Evolutionary conservation across 192 early-diverging fungal species (phyloP), one percentile per base, ranked within the genome.

Genomic region (Backusella luteola): DNA sequence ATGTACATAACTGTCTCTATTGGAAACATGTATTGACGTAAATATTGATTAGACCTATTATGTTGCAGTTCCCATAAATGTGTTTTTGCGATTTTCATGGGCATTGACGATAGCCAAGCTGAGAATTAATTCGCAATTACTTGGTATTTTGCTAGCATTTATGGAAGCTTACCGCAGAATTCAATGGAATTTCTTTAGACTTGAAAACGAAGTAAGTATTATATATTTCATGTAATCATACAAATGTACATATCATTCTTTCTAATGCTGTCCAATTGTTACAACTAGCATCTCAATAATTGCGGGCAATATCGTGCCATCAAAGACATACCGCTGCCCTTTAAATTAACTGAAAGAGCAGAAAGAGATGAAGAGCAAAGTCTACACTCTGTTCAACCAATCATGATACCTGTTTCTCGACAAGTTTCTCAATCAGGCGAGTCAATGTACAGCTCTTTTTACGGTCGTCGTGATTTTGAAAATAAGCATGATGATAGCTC

Each of bases 241-340:
- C 41, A 29, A 4, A 32, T 26, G 67, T 72, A 49, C 21, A 72
- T 42, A n/a, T 4, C 19, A n/a, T 34, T 9, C 38, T 36, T 69
- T 36, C 38, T 69, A 53, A n/a, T 53, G 38, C 46, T 66, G 36
- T 4, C 66, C 38, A 53, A 19, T 52, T 73, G 8, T 49, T 7
- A 32, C 14, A 32, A 32, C 15, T 46, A 77, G 77, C 93, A 94
- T 73, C 74, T 93, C 73, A 94, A 93, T 82, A 94, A 94, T 76
- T 93, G 92, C 70, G 93, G 93, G 34, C 87, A 92, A 73, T 94
- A 90, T 86, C 89, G 92, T 12, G 93, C 93, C 2, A 93, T 92
- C 77, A 91, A 88, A 36, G 93, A 94, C 63, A 91, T 94, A 23
- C 93, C 93, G 23, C 80, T 94, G 41, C 93, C 93, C 44, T 94